Evolutionary conservation across 495 filamentous ascomycete species (phyloP), one percentile per base, ranked within the genome.

Genomic region (Pseudevernia furfuracea): DNA sequence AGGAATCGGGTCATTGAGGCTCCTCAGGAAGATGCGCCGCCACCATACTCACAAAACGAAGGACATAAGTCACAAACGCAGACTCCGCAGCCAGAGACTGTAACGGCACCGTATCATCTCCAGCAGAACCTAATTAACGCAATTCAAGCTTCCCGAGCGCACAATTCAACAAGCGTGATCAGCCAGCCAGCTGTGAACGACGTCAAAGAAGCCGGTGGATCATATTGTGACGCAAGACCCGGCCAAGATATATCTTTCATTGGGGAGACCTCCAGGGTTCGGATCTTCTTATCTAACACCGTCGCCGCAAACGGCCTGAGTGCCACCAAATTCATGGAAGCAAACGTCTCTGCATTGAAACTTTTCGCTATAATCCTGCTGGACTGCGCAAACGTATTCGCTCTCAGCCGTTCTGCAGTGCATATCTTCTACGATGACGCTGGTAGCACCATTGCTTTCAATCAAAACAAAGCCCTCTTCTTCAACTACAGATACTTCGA

Each of bases 401-500:
- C 81, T 15, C 85, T 98, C 66, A 85, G 85, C 60, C 67, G 79
- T 19, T 76, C 82, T 46, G 78, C 79, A 32, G 67, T 97, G 52
- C 92, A 95, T 72, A 87, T 97, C 65, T 96, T 92, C 80, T 92
- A 91, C 67, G 92, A 96, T 66, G 82, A 87, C 25, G 75, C 77
- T 12, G 87, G 90, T 12, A 82, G 81, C 66, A 90, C 91, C 2
- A 96, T 99, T 65, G 94, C 95, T 0, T 99, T 99, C 81, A 99
- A 97, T 71, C 79, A 79, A 30, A 81, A 81, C 48, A 92, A 92
- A 56, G 88, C 86, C 68, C 83, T 97, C 39, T 97, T 97, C 79
- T 97, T 91, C 80, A 99, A 97, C 70, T 83, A 92, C 66, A 80
- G 89, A 41, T 97, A 90, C 76, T 97, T 92, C 69, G 80, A 87